Evolutionary conservation across 2,329 filamentous ascomycete species (phyloP).

Genomic region (Orbilia brochopaga): DNA sequence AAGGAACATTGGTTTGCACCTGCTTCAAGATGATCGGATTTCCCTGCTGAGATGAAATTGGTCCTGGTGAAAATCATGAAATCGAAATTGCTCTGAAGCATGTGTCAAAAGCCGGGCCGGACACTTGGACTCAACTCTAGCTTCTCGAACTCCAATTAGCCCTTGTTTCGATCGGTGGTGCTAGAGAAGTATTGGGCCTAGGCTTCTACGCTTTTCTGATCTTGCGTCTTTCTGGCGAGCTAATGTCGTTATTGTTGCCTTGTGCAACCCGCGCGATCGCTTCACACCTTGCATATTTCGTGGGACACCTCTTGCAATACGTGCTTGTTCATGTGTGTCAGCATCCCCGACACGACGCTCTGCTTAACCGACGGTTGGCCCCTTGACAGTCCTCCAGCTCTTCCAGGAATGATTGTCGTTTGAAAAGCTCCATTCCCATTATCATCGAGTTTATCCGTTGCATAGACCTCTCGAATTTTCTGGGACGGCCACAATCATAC

Average conservation of each 20-base stretch:
- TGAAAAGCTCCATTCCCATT: not conserved
- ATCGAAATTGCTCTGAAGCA: not conserved
- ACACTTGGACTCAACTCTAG: too few relatives aligned
- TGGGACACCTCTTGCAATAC: too few relatives aligned
- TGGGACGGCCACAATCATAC: conserved; percentile 2
- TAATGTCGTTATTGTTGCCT: not conserved
- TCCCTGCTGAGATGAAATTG: conserved; percentile 18
- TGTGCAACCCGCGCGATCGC: not conserved
- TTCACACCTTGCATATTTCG: too few relatives aligned
- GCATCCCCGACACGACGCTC: too few relatives aligned
- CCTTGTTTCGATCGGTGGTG: not conserved
- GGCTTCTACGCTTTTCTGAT: too few relatives aligned
- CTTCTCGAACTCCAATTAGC: not conserved
- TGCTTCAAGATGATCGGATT: conserved; percentile 41
- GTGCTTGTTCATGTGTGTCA: too few relatives aligned
- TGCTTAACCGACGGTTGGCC: too few relatives aligned
- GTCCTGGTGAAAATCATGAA: not conserved
- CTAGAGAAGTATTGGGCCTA: not conserved
- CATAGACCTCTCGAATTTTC: conserved; percentile 5
- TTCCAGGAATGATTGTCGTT: not conserved
- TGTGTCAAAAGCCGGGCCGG: not conserved
- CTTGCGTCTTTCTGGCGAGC: not conserved
- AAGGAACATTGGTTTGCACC: conserved; percentile 21
- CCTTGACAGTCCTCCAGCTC: not conserved
- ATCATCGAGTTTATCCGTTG: conserved; percentile 15